Evolutionary conservation across 2,329 filamentous ascomycete species (phyloP).

Genomic region (Aspergillus pseudoglaucus): DNA sequence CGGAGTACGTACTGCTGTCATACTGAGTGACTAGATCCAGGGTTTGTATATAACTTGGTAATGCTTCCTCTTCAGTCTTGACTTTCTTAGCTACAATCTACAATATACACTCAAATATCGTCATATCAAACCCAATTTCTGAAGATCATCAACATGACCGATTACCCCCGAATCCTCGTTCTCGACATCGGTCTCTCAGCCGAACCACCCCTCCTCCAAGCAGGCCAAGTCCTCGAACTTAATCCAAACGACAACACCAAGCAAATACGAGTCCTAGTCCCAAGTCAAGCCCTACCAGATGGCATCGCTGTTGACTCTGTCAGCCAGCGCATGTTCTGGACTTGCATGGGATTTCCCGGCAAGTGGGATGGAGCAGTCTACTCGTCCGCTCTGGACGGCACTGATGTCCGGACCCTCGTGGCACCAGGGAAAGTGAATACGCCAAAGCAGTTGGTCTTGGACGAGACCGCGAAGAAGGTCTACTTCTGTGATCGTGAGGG

Average conservation of each 20-base stretch:
- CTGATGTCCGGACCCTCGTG: constrained; percentile 39
- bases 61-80: background rate
- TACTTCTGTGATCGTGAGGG: constrained; percentile 44
- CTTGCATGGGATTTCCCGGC: constrained; percentile 42
- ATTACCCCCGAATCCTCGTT: constrained; percentile 9
- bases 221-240: constrained; percentile 15
- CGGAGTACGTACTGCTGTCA: background rate
- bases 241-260: constrained; percentile 12
- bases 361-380: constrained; percentile 39
- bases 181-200: constrained; percentile 20
- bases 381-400: constrained; percentile 47
- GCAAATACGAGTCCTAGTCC: constrained; percentile 7
- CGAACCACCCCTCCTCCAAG: constrained; percentile 4
- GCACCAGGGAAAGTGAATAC: constrained; percentile 44
- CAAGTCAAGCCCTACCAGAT: constrained; percentile 33
- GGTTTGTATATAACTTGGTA: background rate
- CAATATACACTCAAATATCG: background rate
- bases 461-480: constrained; percentile 21
- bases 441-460: constrained; percentile 36
- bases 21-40: background rate
- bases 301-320: constrained; percentile 37
- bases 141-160: background rate
- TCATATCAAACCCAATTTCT: background rate
- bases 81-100: background rate
- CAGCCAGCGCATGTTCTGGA: constrained; percentile 43